Percentiles rank a stretch among this genome's conserved stretches.
phyloP scores from a whole-genome alignment of 768 basidiomycete genomes.

The Lactifluus volemus region DNA sequence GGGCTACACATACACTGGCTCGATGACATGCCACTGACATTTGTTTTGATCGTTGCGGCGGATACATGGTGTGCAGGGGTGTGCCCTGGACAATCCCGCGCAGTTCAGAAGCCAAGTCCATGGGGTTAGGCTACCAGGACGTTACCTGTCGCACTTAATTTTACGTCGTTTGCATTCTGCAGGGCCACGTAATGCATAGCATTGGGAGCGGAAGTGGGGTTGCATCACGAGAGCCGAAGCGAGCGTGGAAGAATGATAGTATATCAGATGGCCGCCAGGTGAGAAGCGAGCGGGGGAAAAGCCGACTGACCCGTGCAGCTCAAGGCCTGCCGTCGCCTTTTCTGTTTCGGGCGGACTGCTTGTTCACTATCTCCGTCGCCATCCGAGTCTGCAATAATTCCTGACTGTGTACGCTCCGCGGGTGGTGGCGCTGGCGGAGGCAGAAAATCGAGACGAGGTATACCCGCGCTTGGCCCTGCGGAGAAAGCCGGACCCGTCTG shows the following conservation, averaged over 20 bases:
- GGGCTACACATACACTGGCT: conserved; percentile 57
- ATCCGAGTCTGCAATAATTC: conserved; percentile 46
- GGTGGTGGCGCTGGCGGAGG: conserved; percentile 10
- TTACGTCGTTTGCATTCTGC: conserved; percentile 80
- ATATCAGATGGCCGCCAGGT: conserved; percentile 23
- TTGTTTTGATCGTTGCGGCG: conserved; percentile 72
- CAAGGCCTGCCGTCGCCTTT: conserved; percentile 69
- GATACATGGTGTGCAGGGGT: conserved; percentile 75
- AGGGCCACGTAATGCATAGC: conserved; percentile 13
- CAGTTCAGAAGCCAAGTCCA: conserved; percentile 12
- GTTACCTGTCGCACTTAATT: conserved; percentile 80
- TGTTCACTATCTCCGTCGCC: conserved; percentile 34
- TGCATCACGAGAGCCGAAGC: conserved; percentile 19
- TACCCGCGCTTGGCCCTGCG: conserved; percentile 17
- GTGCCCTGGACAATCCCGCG: conserved; percentile 40
- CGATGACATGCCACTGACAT: conserved; percentile 78
- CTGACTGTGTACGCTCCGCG: conserved; percentile 24
- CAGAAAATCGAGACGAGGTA: conserved; percentile 17
- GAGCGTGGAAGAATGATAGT: conserved; percentile 14
- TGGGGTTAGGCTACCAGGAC: conserved; percentile 13
- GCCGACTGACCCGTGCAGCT: conserved; percentile 68
- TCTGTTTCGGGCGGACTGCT: conserved; percentile 68
- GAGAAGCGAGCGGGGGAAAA: conserved; percentile 17
- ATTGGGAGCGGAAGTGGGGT: conserved; percentile 22
- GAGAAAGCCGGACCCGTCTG: conserved; percentile 3